Conservation (phyloP, 1,139 yeast species). For the Protomyces inouyei region DNA sequence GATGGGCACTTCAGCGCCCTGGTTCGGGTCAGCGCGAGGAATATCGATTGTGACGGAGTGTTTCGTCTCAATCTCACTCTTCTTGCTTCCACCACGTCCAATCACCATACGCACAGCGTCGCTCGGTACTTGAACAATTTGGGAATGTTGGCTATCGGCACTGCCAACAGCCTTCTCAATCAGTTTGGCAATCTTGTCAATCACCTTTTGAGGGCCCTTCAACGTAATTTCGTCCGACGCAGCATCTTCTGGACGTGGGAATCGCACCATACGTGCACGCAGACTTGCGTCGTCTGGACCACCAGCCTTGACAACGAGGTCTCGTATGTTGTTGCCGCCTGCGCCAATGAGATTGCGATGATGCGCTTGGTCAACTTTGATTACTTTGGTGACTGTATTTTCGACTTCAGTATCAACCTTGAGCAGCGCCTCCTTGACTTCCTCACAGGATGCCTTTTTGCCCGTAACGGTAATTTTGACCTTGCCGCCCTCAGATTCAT, state of each 20-base stretch:
- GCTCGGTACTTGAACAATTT: conserved; percentile 58
- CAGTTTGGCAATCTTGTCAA: conserved; percentile 61
- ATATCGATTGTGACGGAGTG: conserved; percentile 60
- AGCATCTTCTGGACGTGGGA: conserved; percentile 64
- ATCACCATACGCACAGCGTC: conserved; percentile 72
- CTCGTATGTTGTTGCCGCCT: conserved; percentile 69
- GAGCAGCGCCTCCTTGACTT: conserved; percentile 61
- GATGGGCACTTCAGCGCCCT: conserved; percentile 50
- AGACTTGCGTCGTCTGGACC: conserved; percentile 50
- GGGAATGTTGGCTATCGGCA: conserved; percentile 59
- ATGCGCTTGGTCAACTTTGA: conserved; percentile 72
- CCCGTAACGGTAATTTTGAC: conserved; percentile 73
- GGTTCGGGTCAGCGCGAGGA: conserved; percentile 59
- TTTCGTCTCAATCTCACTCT: conserved; percentile 68
- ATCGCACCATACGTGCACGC: conserved; percentile 53
- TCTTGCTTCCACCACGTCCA: conserved; percentile 75
- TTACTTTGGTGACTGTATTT: conserved; percentile 56
- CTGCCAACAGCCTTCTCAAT: conserved; percentile 61
- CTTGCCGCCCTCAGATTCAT: conserved; percentile 39
- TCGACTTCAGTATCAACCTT: conserved; percentile 62
- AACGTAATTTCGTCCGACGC: conserved; percentile 60
- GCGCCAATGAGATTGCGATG: conserved; percentile 78
- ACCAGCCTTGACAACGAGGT: conserved; percentile 74
- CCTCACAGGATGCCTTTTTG: conserved; percentile 69
- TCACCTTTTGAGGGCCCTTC: conserved; percentile 72